Base-by-base conservation (phyloP, 345 rosid species). In the Gossypium turneri region DNA sequence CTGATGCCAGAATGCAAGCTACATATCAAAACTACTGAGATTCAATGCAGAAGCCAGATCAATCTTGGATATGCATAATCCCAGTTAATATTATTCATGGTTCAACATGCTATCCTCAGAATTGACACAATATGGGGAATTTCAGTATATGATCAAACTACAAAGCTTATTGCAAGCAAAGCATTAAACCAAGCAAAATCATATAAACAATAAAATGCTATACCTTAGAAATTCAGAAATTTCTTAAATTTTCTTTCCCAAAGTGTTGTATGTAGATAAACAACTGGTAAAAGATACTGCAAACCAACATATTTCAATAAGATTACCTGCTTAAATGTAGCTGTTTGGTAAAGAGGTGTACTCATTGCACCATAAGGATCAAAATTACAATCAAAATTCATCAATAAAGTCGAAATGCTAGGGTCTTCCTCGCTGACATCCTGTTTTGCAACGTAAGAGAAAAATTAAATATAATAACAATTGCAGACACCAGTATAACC, bases 351-450 rank as follows among this genome's bases (percentile, higher is more conserved):
- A 79, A 94, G 94, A 0, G 98, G 99, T 7, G 90, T 88, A 48
- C 96, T 93, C 88, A 88, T 82, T 51, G 98, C 95, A 86, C 79
- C 83, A 78, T 81, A 91, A 47, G 98, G 97, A 84, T 95, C 99
- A 79, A 88, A 95, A 41, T 89, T 60, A 16, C 81, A 90, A 74
- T 93, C 90, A 27, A 82, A 78, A 66, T 91, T 89, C 89, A 93
- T 83, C 80, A 95, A 55, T 45, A 89, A 45, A 17, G 99, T 95
- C 8, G 98, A 85, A 58, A 95, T 61, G 67, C 95, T 78, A 66
- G 88, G 90, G 72, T 90, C 91, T 85, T 80, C 88, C 72, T 93
- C 89, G 85, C 77, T 84, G 16, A 77, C 75, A 34, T 84, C 82
- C 27, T 75, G n/a, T 61, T 82, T 94, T 89, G 76, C 67, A 83